Conservation (phyloP, 1,139 yeast genomes). For the Kodamaea alishanica region DNA sequence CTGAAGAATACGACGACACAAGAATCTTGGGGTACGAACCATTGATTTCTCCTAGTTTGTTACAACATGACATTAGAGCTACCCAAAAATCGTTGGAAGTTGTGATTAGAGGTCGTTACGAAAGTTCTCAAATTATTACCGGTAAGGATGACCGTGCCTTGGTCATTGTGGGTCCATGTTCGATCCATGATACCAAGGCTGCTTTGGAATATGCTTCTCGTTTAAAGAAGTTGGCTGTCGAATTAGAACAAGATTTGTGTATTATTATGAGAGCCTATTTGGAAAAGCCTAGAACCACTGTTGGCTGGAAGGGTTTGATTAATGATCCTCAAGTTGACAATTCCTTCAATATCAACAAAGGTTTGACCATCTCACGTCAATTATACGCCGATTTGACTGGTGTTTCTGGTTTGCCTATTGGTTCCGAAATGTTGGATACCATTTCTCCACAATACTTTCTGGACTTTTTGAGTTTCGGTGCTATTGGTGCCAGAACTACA, state of each 20-base stretch:
- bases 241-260: constrained; percentile 69
- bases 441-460: constrained; percentile 96
- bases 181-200: constrained; percentile 86
- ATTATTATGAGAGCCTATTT: constrained; percentile 95
- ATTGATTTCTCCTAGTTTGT: constrained; percentile 78
- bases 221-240: constrained; percentile 62
- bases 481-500: constrained; percentile 98
- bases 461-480: constrained; percentile 90
- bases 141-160: constrained; percentile 78
- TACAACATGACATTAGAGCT: constrained; percentile 76
- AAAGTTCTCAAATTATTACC: constrained; percentile 65
- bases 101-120: constrained; percentile 74
- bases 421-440: constrained; percentile 96
- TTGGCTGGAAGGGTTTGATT: constrained; percentile 98
- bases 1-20: constrained; percentile 81
- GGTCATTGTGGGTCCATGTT: constrained; percentile 92
- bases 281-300: constrained; percentile 98
- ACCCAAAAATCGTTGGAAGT: constrained; percentile 57
- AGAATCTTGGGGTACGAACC: constrained; percentile 91
- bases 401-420: constrained; percentile 74
- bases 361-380: constrained; percentile 81
- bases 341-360: constrained; percentile 92
- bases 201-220: constrained; percentile 84
- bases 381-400: constrained; percentile 81
- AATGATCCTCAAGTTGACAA: constrained; percentile 95